A percentile compares a stretch with the other conserved stretches of the same genome.
phyloP scores from a whole-genome alignment of 768 basidiomycete species.

The Tricholoma saponaceum region DNA sequence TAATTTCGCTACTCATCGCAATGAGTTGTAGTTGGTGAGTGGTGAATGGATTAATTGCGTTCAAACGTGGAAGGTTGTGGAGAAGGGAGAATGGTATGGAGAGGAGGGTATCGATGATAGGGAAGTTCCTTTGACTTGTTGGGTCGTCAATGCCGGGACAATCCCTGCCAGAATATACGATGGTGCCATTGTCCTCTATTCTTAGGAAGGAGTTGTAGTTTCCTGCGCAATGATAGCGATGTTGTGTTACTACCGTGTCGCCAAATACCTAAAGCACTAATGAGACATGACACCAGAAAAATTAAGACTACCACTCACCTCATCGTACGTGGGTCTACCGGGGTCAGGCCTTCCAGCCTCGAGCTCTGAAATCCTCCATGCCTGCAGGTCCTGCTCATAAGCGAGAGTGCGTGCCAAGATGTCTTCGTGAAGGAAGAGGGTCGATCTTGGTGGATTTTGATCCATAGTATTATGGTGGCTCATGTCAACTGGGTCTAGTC shows the following conservation, averaged over 20 bases:
- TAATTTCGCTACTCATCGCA: background rate
- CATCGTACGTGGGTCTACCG: background rate
- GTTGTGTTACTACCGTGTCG: background rate
- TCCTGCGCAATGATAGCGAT: background rate
- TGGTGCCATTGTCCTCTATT: background rate
- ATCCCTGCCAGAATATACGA: background rate
- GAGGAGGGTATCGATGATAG: background rate
- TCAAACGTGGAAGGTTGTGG: background rate
- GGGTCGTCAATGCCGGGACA: background rate
- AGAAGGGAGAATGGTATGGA: background rate
- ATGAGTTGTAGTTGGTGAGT: background rate
- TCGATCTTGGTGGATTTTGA: background rate
- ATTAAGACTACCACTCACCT: background rate
- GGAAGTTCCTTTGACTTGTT: background rate
- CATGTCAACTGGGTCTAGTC: background rate
- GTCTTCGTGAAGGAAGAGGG: constrained; percentile 14
- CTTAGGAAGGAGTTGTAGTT: background rate
- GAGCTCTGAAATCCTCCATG: constrained; percentile 12
- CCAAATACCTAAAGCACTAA: background rate
- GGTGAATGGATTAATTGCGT: background rate
- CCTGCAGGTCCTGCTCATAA: constrained; percentile 12
- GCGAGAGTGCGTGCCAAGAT: constrained; percentile 11
- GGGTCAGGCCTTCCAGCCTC: constrained; percentile 1
- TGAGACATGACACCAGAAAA: background rate
- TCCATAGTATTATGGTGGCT: background rate